Percentiles rank a stretch among this genome's conserved stretches.
Conservation (phyloP, 1,284 basidiomycete species). For the Hemileia vastatrix region DNA sequence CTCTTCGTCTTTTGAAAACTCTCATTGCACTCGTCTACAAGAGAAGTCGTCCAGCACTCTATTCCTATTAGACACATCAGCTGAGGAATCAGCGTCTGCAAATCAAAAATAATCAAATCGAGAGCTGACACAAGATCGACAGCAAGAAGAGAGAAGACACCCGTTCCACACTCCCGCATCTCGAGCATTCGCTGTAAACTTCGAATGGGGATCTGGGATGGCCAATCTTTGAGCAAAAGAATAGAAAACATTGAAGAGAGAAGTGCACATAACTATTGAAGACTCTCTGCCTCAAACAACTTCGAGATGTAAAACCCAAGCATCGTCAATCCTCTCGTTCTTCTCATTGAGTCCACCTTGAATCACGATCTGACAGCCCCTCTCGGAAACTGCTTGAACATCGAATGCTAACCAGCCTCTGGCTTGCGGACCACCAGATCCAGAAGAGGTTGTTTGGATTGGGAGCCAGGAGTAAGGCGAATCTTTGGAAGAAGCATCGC, state of each 20-base stretch:
- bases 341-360: slow-evolving; percentile 42
- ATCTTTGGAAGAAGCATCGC: background rate
- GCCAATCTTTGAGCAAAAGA: slow-evolving; percentile 32
- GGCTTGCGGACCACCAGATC: slow-evolving; percentile 28
- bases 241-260: too few species aligned
- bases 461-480: background rate
- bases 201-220: slow-evolving; percentile 44
- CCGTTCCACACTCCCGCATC: slow-evolving; percentile 46
- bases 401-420: slow-evolving; percentile 45
- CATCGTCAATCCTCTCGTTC: slow-evolving; percentile 40
- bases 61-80: too few species aligned
- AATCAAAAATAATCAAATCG: too few species aligned
- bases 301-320: slow-evolving; percentile 35
- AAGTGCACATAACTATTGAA: too few species aligned
- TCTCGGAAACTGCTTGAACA: too few species aligned
- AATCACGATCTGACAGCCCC: slow-evolving; percentile 29
- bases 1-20: too few species aligned
- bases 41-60: too few species aligned
- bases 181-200: slow-evolving; percentile 44
- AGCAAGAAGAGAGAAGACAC: slow-evolving; percentile 46
- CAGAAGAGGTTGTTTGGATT: background rate
- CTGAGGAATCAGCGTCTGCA: too few species aligned
- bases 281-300: background rate
- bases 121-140: too few species aligned
- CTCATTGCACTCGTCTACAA: too few species aligned